These are phyloP conservation scores for Agrostemma githago DNA, from an alignment of 148 eudicot species.

Conservation along the genomic window DNA sequence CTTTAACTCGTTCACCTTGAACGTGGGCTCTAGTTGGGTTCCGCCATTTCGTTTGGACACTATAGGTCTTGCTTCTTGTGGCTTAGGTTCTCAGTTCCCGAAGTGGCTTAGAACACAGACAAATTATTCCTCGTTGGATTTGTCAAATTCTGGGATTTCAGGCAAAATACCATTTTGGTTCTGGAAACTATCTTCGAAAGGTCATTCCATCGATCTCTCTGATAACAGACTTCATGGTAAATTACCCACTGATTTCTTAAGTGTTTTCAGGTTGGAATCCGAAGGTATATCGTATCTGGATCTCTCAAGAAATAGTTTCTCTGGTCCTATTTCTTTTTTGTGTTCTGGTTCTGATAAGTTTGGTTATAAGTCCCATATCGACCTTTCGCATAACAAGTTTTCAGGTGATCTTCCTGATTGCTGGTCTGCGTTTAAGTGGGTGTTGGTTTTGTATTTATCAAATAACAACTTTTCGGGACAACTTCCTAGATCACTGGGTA, in stretches of 20 bases:
- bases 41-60: conserved; percentile 18
- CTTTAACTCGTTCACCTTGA: conserved; percentile 27
- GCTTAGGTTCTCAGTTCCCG: conserved; percentile 24
- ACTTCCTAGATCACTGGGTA: too few relatives aligned
- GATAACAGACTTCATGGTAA: conserved; percentile 14
- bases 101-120: conserved; percentile 19
- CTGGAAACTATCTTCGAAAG: conserved; percentile 21
- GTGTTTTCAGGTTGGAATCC: background rate
- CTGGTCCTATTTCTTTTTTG: too few relatives aligned
- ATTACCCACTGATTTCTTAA: conserved; percentile 12
- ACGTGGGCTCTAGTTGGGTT: conserved; percentile 14
- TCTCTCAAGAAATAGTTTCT: background rate
- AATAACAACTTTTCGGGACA: too few relatives aligned
- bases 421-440: too few relatives aligned
- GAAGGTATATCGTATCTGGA: conserved; percentile 1
- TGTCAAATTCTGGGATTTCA: conserved; percentile 16
- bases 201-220: conserved; percentile 15
- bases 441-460: too few relatives aligned
- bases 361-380: too few relatives aligned
- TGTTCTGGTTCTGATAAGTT: too few relatives aligned
- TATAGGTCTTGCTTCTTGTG: conserved; percentile 23
- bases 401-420: too few relatives aligned
- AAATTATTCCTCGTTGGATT: conserved; percentile 6
- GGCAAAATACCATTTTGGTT: conserved; percentile 22
- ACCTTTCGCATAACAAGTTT: too few relatives aligned